These are phyloP conservation scores for Zymoseptoria crescenta DNA, from an alignment of 2,329 filamentous ascomycete genomes.

Conservation along the genomic window DNA sequence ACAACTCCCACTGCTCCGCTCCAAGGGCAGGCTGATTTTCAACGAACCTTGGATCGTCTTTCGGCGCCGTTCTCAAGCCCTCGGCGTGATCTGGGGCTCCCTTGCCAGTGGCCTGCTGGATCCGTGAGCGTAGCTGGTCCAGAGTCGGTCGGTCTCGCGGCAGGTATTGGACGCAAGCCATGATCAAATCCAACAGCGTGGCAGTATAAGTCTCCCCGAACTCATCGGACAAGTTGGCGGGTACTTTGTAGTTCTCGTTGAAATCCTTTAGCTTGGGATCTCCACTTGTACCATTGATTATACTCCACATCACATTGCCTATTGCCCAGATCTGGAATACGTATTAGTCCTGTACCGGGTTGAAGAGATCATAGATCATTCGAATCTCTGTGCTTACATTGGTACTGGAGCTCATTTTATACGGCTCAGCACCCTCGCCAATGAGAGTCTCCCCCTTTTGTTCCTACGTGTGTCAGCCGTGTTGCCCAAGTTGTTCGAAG, in stretches of 20 bases:
- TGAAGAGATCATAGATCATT: too few relatives aligned
- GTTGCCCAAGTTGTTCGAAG: not conserved
- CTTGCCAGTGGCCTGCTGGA: not conserved
- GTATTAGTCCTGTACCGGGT: too few relatives aligned
- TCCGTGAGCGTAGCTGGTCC: not conserved
- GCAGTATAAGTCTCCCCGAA: not conserved
- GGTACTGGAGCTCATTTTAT: not conserved
- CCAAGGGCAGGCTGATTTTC: too few relatives aligned
- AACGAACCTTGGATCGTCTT: not conserved
- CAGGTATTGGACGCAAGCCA: not conserved
- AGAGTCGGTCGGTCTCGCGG: not conserved
- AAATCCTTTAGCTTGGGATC: not conserved
- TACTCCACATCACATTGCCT: not conserved
- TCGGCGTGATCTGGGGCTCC: not conserved
- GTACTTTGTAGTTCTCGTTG: not conserved
- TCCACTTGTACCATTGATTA: not conserved
- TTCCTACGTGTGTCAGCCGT: not conserved
- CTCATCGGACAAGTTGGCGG: not conserved
- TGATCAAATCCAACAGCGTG: not conserved
- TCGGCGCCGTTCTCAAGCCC: not conserved
- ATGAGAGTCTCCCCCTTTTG: not conserved
- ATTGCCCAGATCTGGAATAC: not conserved
- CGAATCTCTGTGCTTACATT: not conserved
- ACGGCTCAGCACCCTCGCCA: too few relatives aligned
- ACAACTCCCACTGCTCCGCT: too few relatives aligned